phyloP scores from a whole-genome alignment of 106 monocot genomes.

The Dendrobium officinale region DNA sequence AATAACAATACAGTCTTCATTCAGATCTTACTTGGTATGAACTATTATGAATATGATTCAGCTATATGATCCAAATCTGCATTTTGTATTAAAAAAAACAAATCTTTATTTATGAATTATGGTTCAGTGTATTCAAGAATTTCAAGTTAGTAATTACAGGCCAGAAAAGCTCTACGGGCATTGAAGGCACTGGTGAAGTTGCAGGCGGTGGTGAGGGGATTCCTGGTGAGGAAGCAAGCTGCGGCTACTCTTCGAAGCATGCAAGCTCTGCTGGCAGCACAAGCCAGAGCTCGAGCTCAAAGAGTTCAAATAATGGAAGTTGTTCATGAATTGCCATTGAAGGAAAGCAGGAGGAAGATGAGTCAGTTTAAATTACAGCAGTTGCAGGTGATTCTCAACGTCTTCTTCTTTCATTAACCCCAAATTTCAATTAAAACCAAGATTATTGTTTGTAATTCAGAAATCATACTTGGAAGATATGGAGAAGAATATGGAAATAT shows the following conservation, averaged over 20 bases:
- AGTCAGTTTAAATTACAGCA: conserved; percentile 15
- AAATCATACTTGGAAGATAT: conserved; percentile 4
- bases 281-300: conserved; percentile 37
- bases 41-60: no score
- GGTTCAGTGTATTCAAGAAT: no score
- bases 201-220: conserved; percentile 45
- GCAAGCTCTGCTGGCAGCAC: conserved; percentile 35
- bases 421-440: no score
- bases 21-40: conserved; percentile 5
- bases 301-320: conserved; percentile 16
- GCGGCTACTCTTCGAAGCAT: conserved; percentile 37
- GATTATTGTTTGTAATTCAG: no score
- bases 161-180: conserved; percentile 49
- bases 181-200: conserved; percentile 49
- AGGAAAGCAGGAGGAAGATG: conserved; percentile 20
- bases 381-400: conserved; percentile 18
- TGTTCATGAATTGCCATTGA: background rate
- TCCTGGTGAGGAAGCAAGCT: conserved; percentile 40
- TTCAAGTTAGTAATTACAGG: conserved; percentile 15
- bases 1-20: background rate
- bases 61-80: no score
- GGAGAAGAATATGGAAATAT: conserved; percentile 36
- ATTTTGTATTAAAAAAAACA: no score
- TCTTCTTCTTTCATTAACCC: no score
- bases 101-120: no score